Evolutionary conservation across 352 stramenopile species (phyloP), one percentile per base, ranked within the genome.

Genomic region (Phytophthora sansomeana): DNA sequence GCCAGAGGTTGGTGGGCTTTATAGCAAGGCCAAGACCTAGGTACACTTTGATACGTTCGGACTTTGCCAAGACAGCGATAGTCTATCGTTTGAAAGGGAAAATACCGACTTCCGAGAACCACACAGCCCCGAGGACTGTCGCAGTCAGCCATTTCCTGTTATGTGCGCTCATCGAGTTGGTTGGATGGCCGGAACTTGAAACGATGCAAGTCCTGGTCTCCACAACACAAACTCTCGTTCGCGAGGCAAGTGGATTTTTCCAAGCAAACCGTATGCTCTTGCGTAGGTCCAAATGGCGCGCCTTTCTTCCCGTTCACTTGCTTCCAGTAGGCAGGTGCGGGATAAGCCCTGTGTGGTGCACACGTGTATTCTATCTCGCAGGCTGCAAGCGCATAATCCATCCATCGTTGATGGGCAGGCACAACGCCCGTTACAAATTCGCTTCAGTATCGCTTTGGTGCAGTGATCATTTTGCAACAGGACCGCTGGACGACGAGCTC

Each of bases 191-290:
- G 11, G 49, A 41, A 43, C 32, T 47, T 58, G 47, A 57, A 58
- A 66, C 58, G 30, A 26, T 53, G 55, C n/a, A 26, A 21, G 33
- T n/a, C n/a, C n/a, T 35, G 33, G 32, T 56, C 38, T 43, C 49
- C 30, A 26, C 4, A 29, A 55, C n/a, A n/a, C n/a, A n/a, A n/a
- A 52, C 26, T 58, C 54, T 65, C 62, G 17, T 64, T 64, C 53
- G 42, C 58, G 50, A n/a, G 9, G 29, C 19, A 55, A n/a, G 52
- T 70, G 62, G 62, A 70, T 70, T 70, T 70, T 66, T n/a, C 47
- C 46, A 42, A n/a, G 38, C n/a, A 19, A 26, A 8, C 4, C 6
- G 38, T 21, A 66, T 66, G 47, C 46, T 5, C 28, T 49, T 60
- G 10, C 21, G 50, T 41, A 60, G 54, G 11, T 35, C 43, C 13